Conservation (phyloP, 2,329 filamentous ascomycete genomes). For the Fusarium paranaense region DNA sequence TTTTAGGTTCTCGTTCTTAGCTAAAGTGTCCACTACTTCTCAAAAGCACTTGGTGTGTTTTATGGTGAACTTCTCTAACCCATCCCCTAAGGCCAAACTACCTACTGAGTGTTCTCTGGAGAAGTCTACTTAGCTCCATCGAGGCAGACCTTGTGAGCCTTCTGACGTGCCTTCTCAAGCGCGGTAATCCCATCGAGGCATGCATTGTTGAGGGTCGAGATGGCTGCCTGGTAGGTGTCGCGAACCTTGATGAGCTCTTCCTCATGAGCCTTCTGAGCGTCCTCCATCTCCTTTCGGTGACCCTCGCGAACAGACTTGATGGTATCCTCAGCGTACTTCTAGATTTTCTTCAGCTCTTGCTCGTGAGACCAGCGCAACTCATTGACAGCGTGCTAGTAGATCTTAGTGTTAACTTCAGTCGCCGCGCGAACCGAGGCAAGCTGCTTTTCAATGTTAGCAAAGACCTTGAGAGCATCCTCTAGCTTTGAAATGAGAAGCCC, state of each 20-base stretch:
- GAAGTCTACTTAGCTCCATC: neutral
- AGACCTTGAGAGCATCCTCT: neutral
- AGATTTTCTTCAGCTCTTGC: neutral
- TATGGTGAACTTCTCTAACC: neutral
- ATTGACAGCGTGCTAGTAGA: neutral
- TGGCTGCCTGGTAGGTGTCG: neutral
- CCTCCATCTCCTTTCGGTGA: neutral
- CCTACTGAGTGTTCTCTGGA: neutral
- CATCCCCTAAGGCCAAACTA: no score
- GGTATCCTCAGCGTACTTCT: neutral
- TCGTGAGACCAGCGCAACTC: neutral
- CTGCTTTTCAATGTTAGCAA: neutral
- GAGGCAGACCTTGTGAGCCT: neutral
- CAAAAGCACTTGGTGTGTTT: neutral
- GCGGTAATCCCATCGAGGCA: neutral
- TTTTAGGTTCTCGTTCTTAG: neutral
- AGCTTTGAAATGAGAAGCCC: neutral
- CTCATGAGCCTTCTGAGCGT: neutral
- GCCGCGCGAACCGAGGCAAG: conserved; percentile 2
- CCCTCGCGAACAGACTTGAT: neutral
- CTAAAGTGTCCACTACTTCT: neutral
- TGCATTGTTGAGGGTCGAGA: conserved; percentile 2
- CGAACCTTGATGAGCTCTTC: neutral
- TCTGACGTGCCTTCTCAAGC: neutral
- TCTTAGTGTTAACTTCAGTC: neutral